A percentile compares a stretch with the other conserved stretches of the same genome.
phyloP scores from a whole-genome alignment of 768 basidiomycete genomes.

The Sarcomyxa edulis region DNA sequence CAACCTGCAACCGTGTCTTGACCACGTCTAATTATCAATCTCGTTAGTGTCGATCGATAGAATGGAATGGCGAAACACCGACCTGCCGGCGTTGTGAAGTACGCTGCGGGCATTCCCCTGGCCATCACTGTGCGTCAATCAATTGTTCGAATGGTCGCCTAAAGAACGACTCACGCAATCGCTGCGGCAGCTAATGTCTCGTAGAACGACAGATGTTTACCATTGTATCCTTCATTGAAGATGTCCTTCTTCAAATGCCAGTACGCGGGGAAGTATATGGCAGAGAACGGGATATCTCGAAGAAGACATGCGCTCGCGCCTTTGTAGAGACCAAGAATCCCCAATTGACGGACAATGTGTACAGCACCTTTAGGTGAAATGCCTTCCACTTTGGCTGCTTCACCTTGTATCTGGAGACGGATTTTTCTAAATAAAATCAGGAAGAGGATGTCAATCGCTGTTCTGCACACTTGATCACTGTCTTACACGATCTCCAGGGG shows the following conservation, averaged over 20 bases:
- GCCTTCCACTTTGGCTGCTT: constrained; percentile 84
- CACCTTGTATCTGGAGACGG: constrained; percentile 91
- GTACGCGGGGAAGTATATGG: constrained; percentile 87
- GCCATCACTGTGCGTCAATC: constrained; percentile 24
- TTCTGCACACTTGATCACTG: constrained; percentile 1
- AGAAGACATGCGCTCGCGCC: constrained; percentile 91
- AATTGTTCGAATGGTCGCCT: constrained; percentile 12
- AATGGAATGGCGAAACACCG: constrained; percentile 14
- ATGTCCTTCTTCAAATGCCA: constrained; percentile 88
- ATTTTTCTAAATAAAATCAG: constrained; percentile 70
- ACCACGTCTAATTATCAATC: constrained; percentile 68
- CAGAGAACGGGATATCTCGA: constrained; percentile 96
- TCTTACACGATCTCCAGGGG: constrained; percentile 92
- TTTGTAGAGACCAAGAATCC: constrained; percentile 88
- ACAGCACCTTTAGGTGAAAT: constrained; percentile 78
- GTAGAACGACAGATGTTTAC: constrained; percentile 85
- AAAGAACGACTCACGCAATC: constrained; percentile 56
- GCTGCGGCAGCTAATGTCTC: constrained; percentile 85
- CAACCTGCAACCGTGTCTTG: constrained; percentile 94
- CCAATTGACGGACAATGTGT: constrained; percentile 91
- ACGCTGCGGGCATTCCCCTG: constrained; percentile 97
- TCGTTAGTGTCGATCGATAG: neutral
- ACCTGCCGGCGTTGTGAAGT: constrained; percentile 90
- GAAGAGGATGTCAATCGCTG: too few species aligned
- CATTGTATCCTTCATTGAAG: constrained; percentile 94